These are phyloP conservation scores for Aspergillus terreus DNA, from an alignment of 2,329 filamentous ascomycete species.

Conservation along the genomic window DNA sequence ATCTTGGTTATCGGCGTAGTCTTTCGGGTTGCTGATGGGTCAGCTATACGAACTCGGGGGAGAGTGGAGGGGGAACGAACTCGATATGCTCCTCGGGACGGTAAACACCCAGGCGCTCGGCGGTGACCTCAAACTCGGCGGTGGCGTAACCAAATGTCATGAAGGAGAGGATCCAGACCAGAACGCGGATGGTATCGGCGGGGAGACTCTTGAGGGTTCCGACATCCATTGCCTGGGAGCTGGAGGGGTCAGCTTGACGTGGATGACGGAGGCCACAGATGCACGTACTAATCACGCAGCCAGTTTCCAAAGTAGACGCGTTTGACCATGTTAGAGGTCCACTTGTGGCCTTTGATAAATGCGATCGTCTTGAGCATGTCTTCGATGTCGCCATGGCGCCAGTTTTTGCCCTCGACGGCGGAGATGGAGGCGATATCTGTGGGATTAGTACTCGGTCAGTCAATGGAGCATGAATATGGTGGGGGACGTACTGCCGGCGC, in stretches of 20 bases:
- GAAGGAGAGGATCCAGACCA: constrained; percentile 80
- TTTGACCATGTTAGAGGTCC: constrained; percentile 74
- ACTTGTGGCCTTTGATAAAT: constrained; percentile 78
- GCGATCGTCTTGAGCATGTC: constrained; percentile 75
- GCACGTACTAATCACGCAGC: constrained; percentile 67
- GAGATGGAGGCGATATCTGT: constrained; percentile 49
- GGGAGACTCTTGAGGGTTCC: constrained; percentile 75
- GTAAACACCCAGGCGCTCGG: constrained; percentile 75
- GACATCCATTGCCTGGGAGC: constrained; percentile 75
- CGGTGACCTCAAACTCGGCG: constrained; percentile 77
- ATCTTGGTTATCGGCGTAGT: constrained; percentile 82
- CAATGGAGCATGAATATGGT: background rate
- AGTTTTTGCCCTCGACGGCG: constrained; percentile 49
- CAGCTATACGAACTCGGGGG: constrained; percentile 17
- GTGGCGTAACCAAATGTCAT: constrained; percentile 82
- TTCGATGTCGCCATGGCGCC: constrained; percentile 66
- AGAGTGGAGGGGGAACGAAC: constrained; percentile 23
- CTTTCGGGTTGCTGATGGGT: constrained; percentile 67
- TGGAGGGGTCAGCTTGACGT: constrained; percentile 11
- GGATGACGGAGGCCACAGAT: background rate
- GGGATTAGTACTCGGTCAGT: constrained; percentile 5
- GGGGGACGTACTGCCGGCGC: constrained; percentile 40
- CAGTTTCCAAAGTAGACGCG: constrained; percentile 84
- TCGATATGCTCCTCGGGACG: constrained; percentile 63
- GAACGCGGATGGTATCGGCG: constrained; percentile 70